Percentiles rank a stretch among this genome's conserved stretches.
These are phyloP conservation scores for Carnegiea gigantea DNA, from an alignment of 179 eudicot species.

Conservation along the genomic window DNA sequence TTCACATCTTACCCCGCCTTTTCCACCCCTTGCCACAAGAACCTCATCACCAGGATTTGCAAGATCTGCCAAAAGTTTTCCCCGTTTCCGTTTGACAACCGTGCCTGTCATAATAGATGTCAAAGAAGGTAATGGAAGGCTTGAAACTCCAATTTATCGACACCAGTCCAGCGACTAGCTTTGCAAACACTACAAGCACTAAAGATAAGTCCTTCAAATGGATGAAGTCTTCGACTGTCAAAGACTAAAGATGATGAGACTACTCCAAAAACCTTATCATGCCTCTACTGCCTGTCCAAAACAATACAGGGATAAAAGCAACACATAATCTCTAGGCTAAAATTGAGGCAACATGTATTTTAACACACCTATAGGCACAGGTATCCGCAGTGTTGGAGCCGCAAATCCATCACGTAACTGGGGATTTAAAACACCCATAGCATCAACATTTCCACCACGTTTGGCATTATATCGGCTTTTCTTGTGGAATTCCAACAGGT, in stretches of 20 bases:
- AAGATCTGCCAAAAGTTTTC: slow-evolving; percentile 88
- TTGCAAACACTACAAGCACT: neutral
- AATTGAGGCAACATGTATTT: neutral
- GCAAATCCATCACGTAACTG: slow-evolving; percentile 58
- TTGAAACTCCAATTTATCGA: neutral
- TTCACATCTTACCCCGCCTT: slow-evolving; percentile 84
- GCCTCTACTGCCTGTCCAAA: neutral
- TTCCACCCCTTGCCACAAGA: slow-evolving; percentile 97
- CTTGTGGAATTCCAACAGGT: slow-evolving; percentile 81
- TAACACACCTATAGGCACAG: slow-evolving; percentile 87
- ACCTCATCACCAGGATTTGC: slow-evolving; percentile 81
- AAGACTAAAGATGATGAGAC: slow-evolving; percentile 1
- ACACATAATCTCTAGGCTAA: neutral
- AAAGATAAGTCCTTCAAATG: neutral
- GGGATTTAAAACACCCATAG: slow-evolving; percentile 76
- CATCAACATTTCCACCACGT: slow-evolving; percentile 90
- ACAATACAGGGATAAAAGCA: neutral
- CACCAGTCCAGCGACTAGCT: slow-evolving; percentile 1
- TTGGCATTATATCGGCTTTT: slow-evolving; percentile 68
- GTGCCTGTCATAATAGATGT: slow-evolving; percentile 58
- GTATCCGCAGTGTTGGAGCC: slow-evolving; percentile 74
- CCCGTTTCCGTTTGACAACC: slow-evolving; percentile 82
- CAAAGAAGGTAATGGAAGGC: neutral
- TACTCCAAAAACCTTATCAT: neutral
- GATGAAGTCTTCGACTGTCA: neutral